phyloP scores from a whole-genome alignment of 768 basidiomycete genomes.

The Mycena alexandri region DNA sequence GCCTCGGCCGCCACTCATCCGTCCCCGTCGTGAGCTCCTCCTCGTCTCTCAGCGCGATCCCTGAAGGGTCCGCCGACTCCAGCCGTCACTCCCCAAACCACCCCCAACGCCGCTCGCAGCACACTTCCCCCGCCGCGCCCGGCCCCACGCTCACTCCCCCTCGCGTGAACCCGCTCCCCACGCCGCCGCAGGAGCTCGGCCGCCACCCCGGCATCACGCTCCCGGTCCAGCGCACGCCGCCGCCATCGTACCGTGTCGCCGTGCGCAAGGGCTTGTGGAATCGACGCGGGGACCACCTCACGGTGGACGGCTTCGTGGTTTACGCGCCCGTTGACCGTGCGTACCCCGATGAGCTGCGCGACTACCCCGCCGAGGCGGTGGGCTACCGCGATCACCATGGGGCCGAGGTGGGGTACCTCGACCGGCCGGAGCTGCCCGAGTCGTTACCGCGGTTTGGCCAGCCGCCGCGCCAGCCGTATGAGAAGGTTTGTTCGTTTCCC shows the following conservation, averaged over 20 bases:
- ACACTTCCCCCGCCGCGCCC: conserved; percentile 21
- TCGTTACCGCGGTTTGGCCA: conserved; percentile 71
- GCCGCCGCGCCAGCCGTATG: conserved; percentile 68
- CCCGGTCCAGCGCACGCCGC: conserved; percentile 41
- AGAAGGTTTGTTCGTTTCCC: conserved; percentile 53
- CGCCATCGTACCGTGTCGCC: conserved; percentile 46
- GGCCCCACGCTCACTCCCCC: conserved; percentile 37
- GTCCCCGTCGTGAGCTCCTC: conserved; percentile 48
- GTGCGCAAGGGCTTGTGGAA: conserved; percentile 79
- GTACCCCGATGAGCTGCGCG: conserved; percentile 71
- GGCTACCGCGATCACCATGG: conserved; percentile 72
- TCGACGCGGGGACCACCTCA: conserved; percentile 79
- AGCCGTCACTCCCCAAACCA: conserved; percentile 21
- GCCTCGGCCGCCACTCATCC: conserved; percentile 48
- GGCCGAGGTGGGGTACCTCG: conserved; percentile 53
- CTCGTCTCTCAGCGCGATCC: conserved; percentile 55
- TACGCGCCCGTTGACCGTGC: conserved; percentile 69
- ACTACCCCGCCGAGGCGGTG: conserved; percentile 67
- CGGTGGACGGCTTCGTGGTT: conserved; percentile 66
- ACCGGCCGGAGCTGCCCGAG: conserved; percentile 69
- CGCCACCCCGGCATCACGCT: conserved; percentile 35
- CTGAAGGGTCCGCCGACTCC: conserved; percentile 45
- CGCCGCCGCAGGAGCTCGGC: conserved; percentile 39
- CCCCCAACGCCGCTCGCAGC: conserved; percentile 27
- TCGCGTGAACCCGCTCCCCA: conserved; percentile 42